A percentile compares a stretch with the other conserved stretches of the same genome.
Conservation (phyloP, 2,329 filamentous ascomycete genomes). For the Penicillium corylophilum region DNA sequence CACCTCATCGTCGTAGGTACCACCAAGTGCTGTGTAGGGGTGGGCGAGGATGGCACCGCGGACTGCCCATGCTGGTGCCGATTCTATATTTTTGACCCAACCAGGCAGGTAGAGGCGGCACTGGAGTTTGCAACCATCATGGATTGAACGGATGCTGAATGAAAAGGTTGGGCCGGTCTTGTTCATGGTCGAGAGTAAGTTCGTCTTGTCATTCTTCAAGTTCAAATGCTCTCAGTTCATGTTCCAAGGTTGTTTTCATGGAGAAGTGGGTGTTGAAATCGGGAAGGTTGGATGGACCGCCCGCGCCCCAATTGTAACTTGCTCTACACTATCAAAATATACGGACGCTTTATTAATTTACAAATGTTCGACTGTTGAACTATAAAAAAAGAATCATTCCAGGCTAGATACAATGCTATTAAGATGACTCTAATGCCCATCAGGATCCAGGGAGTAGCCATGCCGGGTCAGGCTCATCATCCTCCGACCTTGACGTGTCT, state of each 20-base stretch:
- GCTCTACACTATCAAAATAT: background rate
- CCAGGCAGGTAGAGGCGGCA: constrained; percentile 79
- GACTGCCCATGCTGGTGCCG: constrained; percentile 32
- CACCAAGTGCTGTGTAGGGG: constrained; percentile 86
- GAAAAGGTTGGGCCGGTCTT: constrained; percentile 45
- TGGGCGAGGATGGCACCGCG: constrained; percentile 73
- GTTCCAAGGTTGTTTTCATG: background rate
- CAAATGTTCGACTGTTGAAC: background rate
- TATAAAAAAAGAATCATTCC: background rate
- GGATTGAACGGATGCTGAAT: constrained; percentile 79
- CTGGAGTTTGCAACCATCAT: constrained; percentile 73
- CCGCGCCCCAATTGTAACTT: background rate
- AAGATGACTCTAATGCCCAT: background rate
- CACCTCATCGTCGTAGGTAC: constrained; percentile 77
- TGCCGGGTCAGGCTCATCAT: constrained; percentile 47
- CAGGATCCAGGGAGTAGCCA: constrained; percentile 31
- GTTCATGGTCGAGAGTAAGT: constrained; percentile 22
- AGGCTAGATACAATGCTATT: background rate
- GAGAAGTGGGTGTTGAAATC: constrained; percentile 1
- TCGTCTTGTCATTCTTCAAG: background rate
- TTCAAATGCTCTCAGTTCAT: constrained; percentile 31
- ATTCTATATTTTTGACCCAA: constrained; percentile 22
- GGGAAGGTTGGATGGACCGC: background rate
- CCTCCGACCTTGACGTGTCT: constrained; percentile 32
- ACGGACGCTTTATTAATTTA: background rate